These are phyloP conservation scores for Pyrenula massariospora DNA, from an alignment of 495 filamentous ascomycete genomes.

Conservation along the genomic window DNA sequence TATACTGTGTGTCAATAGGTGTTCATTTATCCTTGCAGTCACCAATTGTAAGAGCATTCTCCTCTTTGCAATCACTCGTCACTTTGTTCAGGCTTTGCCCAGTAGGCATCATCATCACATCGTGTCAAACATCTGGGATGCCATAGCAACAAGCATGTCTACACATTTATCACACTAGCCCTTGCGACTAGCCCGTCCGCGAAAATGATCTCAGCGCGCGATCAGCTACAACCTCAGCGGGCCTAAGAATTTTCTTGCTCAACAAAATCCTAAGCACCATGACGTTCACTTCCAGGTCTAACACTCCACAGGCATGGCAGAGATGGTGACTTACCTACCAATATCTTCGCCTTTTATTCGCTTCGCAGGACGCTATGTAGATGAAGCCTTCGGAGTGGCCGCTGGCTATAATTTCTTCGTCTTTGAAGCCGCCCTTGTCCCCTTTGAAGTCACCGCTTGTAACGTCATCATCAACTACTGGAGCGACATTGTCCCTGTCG, in stretches of 20 bases:
- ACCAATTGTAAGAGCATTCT: constrained; percentile 39
- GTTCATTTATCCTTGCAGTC: constrained; percentile 55
- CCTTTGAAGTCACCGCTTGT: constrained; percentile 31
- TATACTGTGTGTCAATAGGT: constrained; percentile 34
- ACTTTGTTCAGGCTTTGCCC: too few species aligned
- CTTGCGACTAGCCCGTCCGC: constrained; percentile 3
- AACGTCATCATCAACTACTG: constrained; percentile 34
- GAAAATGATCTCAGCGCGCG: constrained; percentile 3
- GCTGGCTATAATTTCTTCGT: constrained; percentile 65
- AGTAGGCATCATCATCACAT: too few species aligned
- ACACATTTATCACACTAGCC: constrained; percentile 1
- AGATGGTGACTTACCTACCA: constrained; percentile 75
- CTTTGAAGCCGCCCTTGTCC: constrained; percentile 35
- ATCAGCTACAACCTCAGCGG: constrained; percentile 2
- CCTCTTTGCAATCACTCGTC: too few species aligned
- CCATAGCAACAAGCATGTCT: neutral
- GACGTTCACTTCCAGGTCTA: constrained; percentile 11
- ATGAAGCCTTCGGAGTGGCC: constrained; percentile 49
- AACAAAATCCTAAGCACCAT: constrained; percentile 2
- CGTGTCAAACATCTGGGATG: constrained; percentile 1
- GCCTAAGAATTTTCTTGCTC: neutral
- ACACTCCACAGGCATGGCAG: constrained; percentile 43
- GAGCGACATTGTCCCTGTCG: constrained; percentile 31
- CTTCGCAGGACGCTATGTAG: constrained; percentile 70
- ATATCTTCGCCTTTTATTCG: constrained; percentile 75